Base-by-base conservation (phyloP, 768 basidiomycete species). In the Hypsizygus marmoreus region DNA sequence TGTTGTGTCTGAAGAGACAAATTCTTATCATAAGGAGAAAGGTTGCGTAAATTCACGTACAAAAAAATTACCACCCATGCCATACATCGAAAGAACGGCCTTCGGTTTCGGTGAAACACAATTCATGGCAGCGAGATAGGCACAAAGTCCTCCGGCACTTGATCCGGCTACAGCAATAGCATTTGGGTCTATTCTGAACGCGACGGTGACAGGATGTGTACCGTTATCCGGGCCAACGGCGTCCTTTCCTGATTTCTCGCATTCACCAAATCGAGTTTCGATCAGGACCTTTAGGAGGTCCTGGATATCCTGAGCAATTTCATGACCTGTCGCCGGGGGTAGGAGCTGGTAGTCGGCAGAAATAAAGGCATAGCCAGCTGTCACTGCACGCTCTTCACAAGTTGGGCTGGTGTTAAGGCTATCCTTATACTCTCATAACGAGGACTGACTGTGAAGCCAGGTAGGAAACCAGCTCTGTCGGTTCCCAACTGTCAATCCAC, bases 341-440 rank as follows among this genome's bases (percentile, higher is more conserved):
- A 86, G 47, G 5, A 88, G 76, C 11, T 75, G 71, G 55, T 88
- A 85, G 52, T 88, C 83, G 0, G 79, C 76, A 26, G 81, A 79
- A 33, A 87, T 69, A 58, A 87, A 82, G 4, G 71, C 73, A 49
- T 74, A 73, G 19, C 81, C 83, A n/a, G 67, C 61, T 1, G 57
- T 61, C 20, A 66, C 63, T 6, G 75, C 63, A 11, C 81, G 75
- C 45, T 66, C 82, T 86, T 25, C 16, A 19, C n/a, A n/a, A 51
- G 45, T 32, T 26, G 32, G n/a, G 33, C 23, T 19, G 17, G n/a
- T 26, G 31, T 8, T 20, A 42, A 20, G 20, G 33, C 22, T 20
- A 31, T n/a, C 39, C 43, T 55, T 35, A n/a, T n/a, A n/a, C n/a
- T n/a, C n/a, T n/a, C n/a, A n/a, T 46, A 26, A 14, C 19, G 26